These are phyloP conservation scores for Lecanicillium sp. DNA, from an alignment of 2,329 filamentous ascomycete genomes.

Conservation along the genomic window DNA sequence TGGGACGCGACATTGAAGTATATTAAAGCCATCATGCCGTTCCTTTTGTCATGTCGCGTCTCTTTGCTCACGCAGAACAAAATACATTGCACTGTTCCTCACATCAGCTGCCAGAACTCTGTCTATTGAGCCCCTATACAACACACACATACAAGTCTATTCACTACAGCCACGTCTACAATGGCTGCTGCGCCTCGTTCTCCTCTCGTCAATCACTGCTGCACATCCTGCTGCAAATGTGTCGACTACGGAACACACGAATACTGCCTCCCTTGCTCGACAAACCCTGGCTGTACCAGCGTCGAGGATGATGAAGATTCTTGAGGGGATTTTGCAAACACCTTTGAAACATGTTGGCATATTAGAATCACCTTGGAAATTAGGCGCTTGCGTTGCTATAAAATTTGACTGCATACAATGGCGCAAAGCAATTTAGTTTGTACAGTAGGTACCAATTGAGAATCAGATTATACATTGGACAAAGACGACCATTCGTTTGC, in stretches of 20 bases:
- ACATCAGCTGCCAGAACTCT: not conserved
- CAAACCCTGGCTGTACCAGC: constrained; percentile 20
- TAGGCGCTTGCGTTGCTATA: constrained; percentile 6
- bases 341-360: constrained; percentile 6
- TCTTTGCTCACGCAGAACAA: too few species aligned
- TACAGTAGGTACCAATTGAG: constrained; percentile 9
- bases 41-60: too few species aligned
- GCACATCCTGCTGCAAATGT: constrained; percentile 27
- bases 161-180: not conserved
- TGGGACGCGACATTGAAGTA: not conserved
- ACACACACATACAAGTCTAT: not conserved
- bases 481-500: not conserved
- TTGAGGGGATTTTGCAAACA: not conserved
- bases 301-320: not conserved
- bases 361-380: not conserved
- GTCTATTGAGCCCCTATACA: not conserved
- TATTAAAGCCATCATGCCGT: not conserved
- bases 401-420: constrained; percentile 3
- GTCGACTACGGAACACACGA: constrained; percentile 27
- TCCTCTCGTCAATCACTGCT: constrained; percentile 21
- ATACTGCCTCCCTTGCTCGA: constrained; percentile 25
- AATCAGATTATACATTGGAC: constrained; percentile 8
- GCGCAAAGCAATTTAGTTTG: constrained; percentile 11
- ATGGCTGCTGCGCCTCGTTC: constrained; percentile 11
- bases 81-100: too few species aligned